Evolutionary conservation across 2,329 filamentous ascomycete species (phyloP), one percentile per base, ranked within the genome.

Genomic region (Juglanconis sp.): DNA sequence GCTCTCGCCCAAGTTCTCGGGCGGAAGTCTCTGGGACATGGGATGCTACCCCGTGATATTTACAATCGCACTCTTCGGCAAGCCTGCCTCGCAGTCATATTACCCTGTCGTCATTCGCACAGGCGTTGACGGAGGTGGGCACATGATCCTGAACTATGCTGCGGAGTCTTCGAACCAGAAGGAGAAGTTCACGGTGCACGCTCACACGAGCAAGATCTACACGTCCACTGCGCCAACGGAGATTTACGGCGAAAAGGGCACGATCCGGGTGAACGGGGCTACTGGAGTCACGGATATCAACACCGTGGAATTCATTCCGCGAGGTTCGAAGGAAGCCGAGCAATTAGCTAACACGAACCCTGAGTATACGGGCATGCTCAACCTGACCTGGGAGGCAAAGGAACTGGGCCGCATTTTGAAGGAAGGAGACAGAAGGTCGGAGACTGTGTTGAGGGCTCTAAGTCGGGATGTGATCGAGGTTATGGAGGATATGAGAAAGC

Each of bases 191-290:
- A 63, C 54, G n/a, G 61, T 60, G 2, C 57, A 63, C 13, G 54
- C 46, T n/a, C 61, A 63, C n/a, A 63, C 61, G 1, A 63, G 61
- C 61, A 63, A 63, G 57, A 63, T 63, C 6, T 63, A 63, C 53
- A 63, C 61, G n/a, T 63, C 61, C 31, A 55, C 57, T 13, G 57
- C 61, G n/a, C 61, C 61, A 3, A 60, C 61, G 1, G 61, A 63
- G 50, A 63, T 63, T 30, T 63, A 63, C 40, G 57, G 53, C 38
- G 57, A 63, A 30, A 63, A 63, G 50, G 61, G 61, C 30, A 63
- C 61, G 2, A 52, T 63, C 38, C 51, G 49, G 2, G 17, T 63
- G 46, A 63, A 57, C 34, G 61, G 61, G 7, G 61, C 57, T 3
- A 63, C 61, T 7, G 61, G 61, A 0, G 57, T 60, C 13, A 60